Conservation (phyloP, 495 filamentous ascomycete species). For the Penicillium herquei region DNA sequence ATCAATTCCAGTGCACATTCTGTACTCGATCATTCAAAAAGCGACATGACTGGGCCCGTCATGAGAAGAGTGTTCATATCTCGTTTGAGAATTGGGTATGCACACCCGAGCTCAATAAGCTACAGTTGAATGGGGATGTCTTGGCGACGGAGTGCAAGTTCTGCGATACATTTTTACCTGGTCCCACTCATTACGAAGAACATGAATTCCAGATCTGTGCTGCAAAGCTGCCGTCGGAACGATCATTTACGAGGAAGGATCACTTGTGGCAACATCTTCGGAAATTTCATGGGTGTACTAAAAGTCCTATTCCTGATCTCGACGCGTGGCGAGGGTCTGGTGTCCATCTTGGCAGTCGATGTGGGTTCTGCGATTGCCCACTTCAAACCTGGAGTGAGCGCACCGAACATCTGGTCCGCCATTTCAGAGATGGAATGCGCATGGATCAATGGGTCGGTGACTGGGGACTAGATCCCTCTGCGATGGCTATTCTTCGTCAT, state of each 20-base stretch:
- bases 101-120: conserved; percentile 25
- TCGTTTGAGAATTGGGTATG: conserved; percentile 79
- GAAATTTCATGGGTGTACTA: conserved; percentile 67
- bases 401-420: conserved; percentile 63
- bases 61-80: conserved; percentile 79
- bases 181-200: conserved; percentile 59
- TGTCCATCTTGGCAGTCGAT: conserved; percentile 61
- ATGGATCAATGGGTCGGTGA: conserved; percentile 74
- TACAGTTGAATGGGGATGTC: conserved; percentile 11
- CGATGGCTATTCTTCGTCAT: conserved; percentile 60
- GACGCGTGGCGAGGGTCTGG: conserved; percentile 65
- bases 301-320: conserved; percentile 58
- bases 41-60: conserved; percentile 82
- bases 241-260: conserved; percentile 82
- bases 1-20: conserved; percentile 75
- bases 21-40: conserved; percentile 77
- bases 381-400: conserved; percentile 62
- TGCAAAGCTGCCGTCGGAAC: conserved; percentile 59
- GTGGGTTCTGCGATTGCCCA: conserved; percentile 65
- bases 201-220: conserved; percentile 73
- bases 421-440: conserved; percentile 64
- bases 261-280: conserved; percentile 79
- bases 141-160: conserved; percentile 58
- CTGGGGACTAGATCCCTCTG: conserved; percentile 64
- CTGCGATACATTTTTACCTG: conserved; percentile 59